Evolutionary conservation across 139 green algal genomes (phyloP).

Genomic region (Zygnema cylindricum): DNA sequence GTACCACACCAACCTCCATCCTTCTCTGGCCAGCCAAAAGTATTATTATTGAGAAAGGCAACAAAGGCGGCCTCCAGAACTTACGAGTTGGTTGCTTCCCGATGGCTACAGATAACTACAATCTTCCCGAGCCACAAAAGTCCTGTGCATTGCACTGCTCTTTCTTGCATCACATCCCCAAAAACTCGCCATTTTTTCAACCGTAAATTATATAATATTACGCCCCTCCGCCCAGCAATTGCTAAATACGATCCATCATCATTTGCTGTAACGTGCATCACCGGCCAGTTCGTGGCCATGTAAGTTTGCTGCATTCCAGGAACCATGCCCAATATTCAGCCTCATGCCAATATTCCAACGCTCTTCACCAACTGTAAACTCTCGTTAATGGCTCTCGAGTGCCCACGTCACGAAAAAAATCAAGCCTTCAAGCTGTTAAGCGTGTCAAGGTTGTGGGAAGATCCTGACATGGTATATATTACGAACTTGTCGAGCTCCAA

Average conservation of each 20-base stretch:
- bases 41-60: no score
- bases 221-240: conserved; percentile 77
- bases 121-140: conserved; percentile 60
- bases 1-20: no score
- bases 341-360: neutral
- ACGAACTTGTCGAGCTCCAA: no score
- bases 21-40: no score
- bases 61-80: neutral
- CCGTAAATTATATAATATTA: conserved; percentile 79
- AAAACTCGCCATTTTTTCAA: conserved; percentile 82
- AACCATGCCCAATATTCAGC: neutral
- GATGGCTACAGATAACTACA: conserved; percentile 52
- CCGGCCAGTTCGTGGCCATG: conserved; percentile 65
- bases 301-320: conserved; percentile 57
- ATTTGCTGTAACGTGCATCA: conserved; percentile 58
- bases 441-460: no score
- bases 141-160: conserved; percentile 47
- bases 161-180: conserved; percentile 85
- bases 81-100: conserved; percentile 43
- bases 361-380: no score
- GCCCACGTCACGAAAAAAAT: no score
- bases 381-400: no score
- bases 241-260: conserved; percentile 81
- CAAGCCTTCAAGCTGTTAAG: no score
- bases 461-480: no score